A percentile compares a stretch with the other conserved stretches of the same genome.
phyloP scores from a whole-genome alignment of 176 grass and related monocot species.

The Tillandsia fasciculata region DNA sequence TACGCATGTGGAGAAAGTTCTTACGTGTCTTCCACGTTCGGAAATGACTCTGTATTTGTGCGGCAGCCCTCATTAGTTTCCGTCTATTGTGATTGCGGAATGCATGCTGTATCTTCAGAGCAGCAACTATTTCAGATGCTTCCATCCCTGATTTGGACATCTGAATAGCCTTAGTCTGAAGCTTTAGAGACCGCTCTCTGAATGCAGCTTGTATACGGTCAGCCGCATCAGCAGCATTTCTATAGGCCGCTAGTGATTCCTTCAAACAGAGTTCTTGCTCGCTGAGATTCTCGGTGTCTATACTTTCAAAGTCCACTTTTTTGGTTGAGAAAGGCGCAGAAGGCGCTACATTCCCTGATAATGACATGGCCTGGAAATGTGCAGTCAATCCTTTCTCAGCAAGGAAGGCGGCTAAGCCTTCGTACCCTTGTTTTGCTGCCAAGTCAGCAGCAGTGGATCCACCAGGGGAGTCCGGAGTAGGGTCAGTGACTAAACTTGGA shows the following conservation, averaged over 20 bases:
- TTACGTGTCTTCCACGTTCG: conserved; percentile 69
- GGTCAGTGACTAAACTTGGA: conserved; percentile 93
- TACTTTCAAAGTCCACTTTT: conserved; percentile 23
- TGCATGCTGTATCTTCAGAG: conserved; percentile 91
- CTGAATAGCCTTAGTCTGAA: conserved; percentile 80
- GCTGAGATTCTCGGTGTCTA: conserved; percentile 46
- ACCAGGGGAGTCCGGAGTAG: conserved; percentile 44
- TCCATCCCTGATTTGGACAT: conserved; percentile 59
- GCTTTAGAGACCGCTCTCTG: conserved; percentile 70
- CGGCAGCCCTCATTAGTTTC: conserved; percentile 78
- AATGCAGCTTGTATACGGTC: conserved; percentile 82
- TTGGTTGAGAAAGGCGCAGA: conserved; percentile 15
- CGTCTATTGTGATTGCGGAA: conserved; percentile 69
- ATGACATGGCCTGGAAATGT: conserved; percentile 81
- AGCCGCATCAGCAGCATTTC: conserved; percentile 94
- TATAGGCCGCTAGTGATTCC: conserved; percentile 89
- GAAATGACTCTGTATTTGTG: conserved; percentile 86
- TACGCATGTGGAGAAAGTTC: conserved; percentile 63
- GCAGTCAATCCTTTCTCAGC: conserved; percentile 74
- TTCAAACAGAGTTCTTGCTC: conserved; percentile 93
- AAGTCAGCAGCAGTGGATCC: conserved; percentile 75
- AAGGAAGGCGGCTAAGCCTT: conserved; percentile 89
- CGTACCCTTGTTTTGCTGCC: conserved; percentile 66
- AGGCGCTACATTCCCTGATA: conserved; percentile 39
- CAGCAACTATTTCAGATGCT: conserved; percentile 74